These are phyloP conservation scores for Entoloma clypeatum DNA, from an alignment of 1,284 basidiomycete genomes.

Conservation along the genomic window DNA sequence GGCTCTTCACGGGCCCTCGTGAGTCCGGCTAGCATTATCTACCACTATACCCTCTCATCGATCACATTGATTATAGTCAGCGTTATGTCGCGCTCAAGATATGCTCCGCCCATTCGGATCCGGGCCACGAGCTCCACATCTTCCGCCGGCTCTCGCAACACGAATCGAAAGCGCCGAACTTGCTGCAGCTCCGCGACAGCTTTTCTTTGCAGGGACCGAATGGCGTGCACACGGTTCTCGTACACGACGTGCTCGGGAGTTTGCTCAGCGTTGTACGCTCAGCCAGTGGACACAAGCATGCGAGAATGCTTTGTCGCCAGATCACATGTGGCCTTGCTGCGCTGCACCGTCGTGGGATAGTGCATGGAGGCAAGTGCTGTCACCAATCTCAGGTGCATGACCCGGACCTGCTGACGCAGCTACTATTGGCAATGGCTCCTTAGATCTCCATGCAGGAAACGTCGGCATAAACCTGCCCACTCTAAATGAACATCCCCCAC, in stretches of 20 bases:
- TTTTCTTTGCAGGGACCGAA: constrained; percentile 7
- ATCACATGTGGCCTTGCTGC: constrained; percentile 7
- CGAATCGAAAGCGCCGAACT: constrained; percentile 2
- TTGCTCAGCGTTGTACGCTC: background rate
- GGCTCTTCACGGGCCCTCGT: constrained; percentile 4
- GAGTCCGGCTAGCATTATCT: background rate
- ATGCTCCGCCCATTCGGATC: constrained; percentile 9
- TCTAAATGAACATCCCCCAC: constrained; percentile 1
- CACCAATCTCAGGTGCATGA: background rate
- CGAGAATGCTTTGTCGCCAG: constrained; percentile 7
- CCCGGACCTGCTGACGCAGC: background rate
- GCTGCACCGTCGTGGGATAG: constrained; percentile 10
- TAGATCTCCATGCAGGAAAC: constrained; percentile 9
- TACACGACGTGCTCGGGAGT: constrained; percentile 9
- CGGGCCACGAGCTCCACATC: constrained; percentile 10
- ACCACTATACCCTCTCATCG: too few relatives aligned
- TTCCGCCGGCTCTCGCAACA: constrained; percentile 4
- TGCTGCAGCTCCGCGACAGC: constrained; percentile 10
- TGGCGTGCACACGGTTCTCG: constrained; percentile 9
- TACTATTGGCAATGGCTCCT: too few relatives aligned
- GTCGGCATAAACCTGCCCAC: constrained; percentile 2
- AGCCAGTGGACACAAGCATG: background rate
- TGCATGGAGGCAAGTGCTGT: constrained; percentile 13
- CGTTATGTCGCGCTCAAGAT: constrained; percentile 14
- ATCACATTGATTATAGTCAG: constrained; percentile 1